phyloP scores from a whole-genome alignment of 2,329 filamentous ascomycete species.

The Zymoseptoria crescenta region DNA sequence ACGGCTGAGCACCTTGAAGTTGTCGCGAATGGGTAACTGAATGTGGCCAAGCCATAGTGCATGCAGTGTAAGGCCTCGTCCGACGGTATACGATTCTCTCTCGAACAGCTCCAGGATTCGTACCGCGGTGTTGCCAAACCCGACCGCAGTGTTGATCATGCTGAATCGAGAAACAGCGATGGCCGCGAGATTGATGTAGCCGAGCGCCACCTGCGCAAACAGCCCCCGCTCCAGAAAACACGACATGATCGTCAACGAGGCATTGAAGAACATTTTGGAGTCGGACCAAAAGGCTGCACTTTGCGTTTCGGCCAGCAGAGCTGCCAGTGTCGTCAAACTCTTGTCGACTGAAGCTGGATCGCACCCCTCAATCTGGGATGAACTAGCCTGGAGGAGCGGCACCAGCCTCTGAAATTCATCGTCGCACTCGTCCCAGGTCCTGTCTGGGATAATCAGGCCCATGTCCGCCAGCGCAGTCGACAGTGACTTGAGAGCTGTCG shows the following conservation, averaged over 20 bases:
- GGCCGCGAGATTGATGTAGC: slow-evolving; percentile 60
- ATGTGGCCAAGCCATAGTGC: slow-evolving; percentile 64
- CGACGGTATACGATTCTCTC: slow-evolving; percentile 56
- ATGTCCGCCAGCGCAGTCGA: slow-evolving; percentile 64
- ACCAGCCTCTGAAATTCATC: slow-evolving; percentile 53
- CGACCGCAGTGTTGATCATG: slow-evolving; percentile 59
- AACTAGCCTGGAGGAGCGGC: slow-evolving; percentile 16
- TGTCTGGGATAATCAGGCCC: slow-evolving; percentile 56
- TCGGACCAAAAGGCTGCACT: slow-evolving; percentile 62
- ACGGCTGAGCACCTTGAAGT: slow-evolving; percentile 54
- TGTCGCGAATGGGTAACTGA: slow-evolving; percentile 52
- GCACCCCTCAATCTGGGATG: slow-evolving; percentile 9
- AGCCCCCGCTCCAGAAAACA: slow-evolving; percentile 56
- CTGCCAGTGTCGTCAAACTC: slow-evolving; percentile 55
- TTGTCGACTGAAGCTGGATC: slow-evolving; percentile 40
- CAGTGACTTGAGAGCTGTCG: slow-evolving; percentile 60
- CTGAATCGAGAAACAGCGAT: slow-evolving; percentile 63
- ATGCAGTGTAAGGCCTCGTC: slow-evolving; percentile 61
- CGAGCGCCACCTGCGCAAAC: slow-evolving; percentile 62
- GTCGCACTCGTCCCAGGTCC: slow-evolving; percentile 72
- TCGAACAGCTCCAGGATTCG: slow-evolving; percentile 56
- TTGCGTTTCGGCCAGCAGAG: slow-evolving; percentile 48
- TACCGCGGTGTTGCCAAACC: slow-evolving; percentile 56
- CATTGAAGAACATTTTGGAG: slow-evolving; percentile 62
- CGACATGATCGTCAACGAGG: slow-evolving; percentile 58